Evolutionary conservation across 176 grass and related monocot species (phyloP), one percentile per base, ranked within the genome.

Genomic region (Saccharum officinarum): DNA sequence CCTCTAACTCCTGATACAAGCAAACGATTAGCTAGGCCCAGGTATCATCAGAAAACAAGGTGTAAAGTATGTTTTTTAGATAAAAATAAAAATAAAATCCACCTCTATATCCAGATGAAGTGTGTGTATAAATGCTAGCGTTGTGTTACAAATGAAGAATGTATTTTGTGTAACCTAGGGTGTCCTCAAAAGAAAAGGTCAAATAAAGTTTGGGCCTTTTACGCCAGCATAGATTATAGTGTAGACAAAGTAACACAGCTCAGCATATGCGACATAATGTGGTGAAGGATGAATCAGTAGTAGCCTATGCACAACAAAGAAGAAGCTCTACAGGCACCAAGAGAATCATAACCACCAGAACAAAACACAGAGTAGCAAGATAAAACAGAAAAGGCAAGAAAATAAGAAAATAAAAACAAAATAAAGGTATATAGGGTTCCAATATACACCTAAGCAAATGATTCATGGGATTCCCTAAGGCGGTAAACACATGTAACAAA

Each of bases 1-100:
- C n/a, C 9, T 62, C 10, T n/a, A 87, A 8, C 16, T 70, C 85
- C 89, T 91, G 81, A 71, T 57, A 84, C 79, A 17, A 84, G 59
- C 18, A 87, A 23, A 76, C 13, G 26, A 28, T 87, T 50, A 79
- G 33, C 8, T 23, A 80, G 14, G 69, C 47, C 39, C 59, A 86
- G 1, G 76, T 78, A 30, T 70, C 68, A 38, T 31, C 4, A 15
- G 26, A 15, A 65, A 30, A 64, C 23, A 86, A 90, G 31, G 39
- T 47, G 26, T 15, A 36, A 38, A 37, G 10, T 36, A 52, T n/a
- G n/a, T n/a, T n/a, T n/a, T n/a, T n/a, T n/a, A n/a, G n/a, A n/a
- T n/a, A n/a, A n/a, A n/a, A n/a, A 28, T n/a, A n/a, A n/a, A n/a
- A n/a, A n/a, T n/a, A n/a, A n/a, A n/a, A n/a, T n/a, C n/a, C n/a